phyloP scores from a whole-genome alignment of 768 basidiomycete genomes.

The Holtermannia corniformis region DNA sequence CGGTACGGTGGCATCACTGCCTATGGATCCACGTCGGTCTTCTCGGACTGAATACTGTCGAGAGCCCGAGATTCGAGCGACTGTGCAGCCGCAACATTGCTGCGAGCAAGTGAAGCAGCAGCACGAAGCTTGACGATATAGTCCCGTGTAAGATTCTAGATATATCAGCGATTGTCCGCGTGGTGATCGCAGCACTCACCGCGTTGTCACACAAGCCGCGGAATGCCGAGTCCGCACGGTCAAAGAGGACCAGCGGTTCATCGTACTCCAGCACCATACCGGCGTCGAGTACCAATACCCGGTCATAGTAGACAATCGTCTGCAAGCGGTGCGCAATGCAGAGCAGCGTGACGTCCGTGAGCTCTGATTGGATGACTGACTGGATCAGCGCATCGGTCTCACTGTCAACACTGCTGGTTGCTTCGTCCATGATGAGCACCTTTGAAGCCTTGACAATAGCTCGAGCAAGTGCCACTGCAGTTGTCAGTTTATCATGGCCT shows the following conservation, averaged over 20 bases:
- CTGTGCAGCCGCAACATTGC: too few relatives aligned
- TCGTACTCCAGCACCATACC: constrained; percentile 32
- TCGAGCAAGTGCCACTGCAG: constrained; percentile 50
- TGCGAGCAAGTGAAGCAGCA: too few relatives aligned
- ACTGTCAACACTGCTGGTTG: constrained; percentile 2
- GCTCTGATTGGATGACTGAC: constrained; percentile 56
- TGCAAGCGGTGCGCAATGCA: not conserved
- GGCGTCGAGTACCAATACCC: constrained; percentile 36
- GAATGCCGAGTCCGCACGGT: constrained; percentile 9
- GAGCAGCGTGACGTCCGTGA: constrained; percentile 34
- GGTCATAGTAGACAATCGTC: constrained; percentile 40
- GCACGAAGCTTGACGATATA: not conserved
- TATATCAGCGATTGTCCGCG: not conserved
- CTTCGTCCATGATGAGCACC: constrained; percentile 43
- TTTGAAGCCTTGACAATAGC: constrained; percentile 56
- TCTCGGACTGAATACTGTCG: too few relatives aligned
- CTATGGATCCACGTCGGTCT: too few relatives aligned
- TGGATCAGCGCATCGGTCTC: not conserved
- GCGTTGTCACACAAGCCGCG: constrained; percentile 12
- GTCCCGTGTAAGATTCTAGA: not conserved
- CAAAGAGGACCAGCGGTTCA: constrained; percentile 12
- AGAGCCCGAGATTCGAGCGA: too few relatives aligned
- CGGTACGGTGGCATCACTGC: too few relatives aligned
- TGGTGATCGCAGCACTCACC: constrained; percentile 6
- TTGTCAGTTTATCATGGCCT: not conserved